These are phyloP conservation scores for Periconia sp. DNA, from an alignment of 2,329 filamentous ascomycete species.

Conservation along the genomic window DNA sequence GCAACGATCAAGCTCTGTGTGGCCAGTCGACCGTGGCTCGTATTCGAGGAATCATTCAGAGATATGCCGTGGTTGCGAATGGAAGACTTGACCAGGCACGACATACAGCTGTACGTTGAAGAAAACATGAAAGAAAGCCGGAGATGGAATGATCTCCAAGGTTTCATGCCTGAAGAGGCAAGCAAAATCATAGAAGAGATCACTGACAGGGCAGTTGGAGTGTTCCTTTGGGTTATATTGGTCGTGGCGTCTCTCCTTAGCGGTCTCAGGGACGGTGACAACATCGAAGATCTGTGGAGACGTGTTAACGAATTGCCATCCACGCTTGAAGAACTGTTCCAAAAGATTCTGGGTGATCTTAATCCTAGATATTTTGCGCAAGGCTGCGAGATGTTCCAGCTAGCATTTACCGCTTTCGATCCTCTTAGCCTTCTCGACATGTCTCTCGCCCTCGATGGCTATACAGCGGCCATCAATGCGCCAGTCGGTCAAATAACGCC, in stretches of 20 bases:
- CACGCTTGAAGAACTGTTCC: neutral
- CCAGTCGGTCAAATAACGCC: neutral
- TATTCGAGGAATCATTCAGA: conserved; percentile 8
- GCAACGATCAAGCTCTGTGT: conserved; percentile 4
- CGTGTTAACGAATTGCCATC: neutral
- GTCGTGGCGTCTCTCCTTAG: neutral
- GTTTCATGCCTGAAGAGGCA: neutral
- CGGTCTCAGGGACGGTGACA: neutral
- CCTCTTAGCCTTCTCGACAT: neutral
- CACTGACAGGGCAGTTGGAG: conserved; percentile 1
- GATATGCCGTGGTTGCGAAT: neutral
- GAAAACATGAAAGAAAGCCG: neutral
- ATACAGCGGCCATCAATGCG: neutral
- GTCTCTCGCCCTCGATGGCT: neutral
- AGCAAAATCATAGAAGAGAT: neutral
- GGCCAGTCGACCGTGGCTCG: conserved; percentile 9
- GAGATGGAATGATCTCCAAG: neutral
- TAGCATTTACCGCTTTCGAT: neutral
- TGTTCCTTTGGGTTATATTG: neutral
- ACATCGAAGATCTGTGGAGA: neutral
- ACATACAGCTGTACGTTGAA: too few relatives aligned
- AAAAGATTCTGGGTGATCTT: neutral
- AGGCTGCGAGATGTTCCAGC: neutral
- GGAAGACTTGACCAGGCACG: neutral
- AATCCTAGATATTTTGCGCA: neutral